Base-by-base conservation (phyloP, 805 yeast genomes). In the Metschnikowia picachoensis region DNA sequence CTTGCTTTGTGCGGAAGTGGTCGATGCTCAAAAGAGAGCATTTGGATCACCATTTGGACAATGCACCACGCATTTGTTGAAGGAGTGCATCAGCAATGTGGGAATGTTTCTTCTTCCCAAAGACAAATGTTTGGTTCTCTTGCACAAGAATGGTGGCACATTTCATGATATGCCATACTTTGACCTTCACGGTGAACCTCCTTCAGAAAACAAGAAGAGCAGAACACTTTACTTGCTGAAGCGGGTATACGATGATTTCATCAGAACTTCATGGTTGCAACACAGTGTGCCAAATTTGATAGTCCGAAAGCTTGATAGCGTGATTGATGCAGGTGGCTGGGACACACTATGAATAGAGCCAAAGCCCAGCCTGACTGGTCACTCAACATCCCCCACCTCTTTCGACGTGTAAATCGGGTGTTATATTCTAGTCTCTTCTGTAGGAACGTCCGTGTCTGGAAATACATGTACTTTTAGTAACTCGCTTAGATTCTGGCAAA, bases 301-400 rank as follows among this genome's bases (percentile, higher is more conserved):
- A 30, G 90, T 89, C 1, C 73, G 98, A 51, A 82, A 82, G 53
- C 73, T 92, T 13, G 98, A 92, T 56, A 80, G 84, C 34, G 78
- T 77, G 8, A 66, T 84, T 30, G 98, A 92, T 63, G 79, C 85
- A 33, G 99, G 99, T 8, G 99, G 99, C 0, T 92, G 99, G 99
- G 94, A 86, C 56, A 87, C 94, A 1, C 25, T 20, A 20, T 20
- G 25, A 20, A 20, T 20, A 20, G 25, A 20, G 25, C 6, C 25
- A 20, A 20, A 20, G 25, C 25, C 25, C 25, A 6, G 25, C 25
- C 25, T 20, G 25, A 20, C 25, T 4, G 6, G 25, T 20, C 25
- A 3, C 25, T 20, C 25, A 20, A 4, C 25, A 20, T 20, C 25
- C 25, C 25, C 25, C 25, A n/a, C n/a, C n/a, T n/a, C 25, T 20